These are phyloP conservation scores for Trichoderma guizhouense DNA, from an alignment of 2,329 filamentous ascomycete genomes.

Conservation along the genomic window DNA sequence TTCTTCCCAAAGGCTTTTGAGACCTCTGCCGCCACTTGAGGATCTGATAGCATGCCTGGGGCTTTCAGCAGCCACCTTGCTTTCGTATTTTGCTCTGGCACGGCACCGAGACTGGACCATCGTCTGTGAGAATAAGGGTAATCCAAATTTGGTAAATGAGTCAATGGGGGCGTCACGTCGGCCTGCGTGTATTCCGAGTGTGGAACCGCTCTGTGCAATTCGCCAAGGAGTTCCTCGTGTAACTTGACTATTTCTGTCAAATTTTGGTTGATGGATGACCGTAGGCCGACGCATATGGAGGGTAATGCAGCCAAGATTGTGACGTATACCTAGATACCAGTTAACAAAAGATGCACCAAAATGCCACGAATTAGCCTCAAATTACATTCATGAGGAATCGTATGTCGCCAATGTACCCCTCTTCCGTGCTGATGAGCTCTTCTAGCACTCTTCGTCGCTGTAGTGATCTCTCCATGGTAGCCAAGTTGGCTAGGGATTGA, in stretches of 20 bases:
- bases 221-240: slow-evolving; percentile 75
- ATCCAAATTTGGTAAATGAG: slow-evolving; percentile 17
- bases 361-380: not conserved
- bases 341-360: slow-evolving; percentile 21
- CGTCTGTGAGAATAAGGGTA: slow-evolving; percentile 36
- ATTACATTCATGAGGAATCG: slow-evolving; percentile 82
- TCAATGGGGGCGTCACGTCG: slow-evolving; percentile 17
- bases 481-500: slow-evolving; percentile 56
- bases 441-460: slow-evolving; percentile 78
- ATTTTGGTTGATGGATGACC: slow-evolving; percentile 74
- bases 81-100: slow-evolving; percentile 40
- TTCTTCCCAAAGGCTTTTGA: slow-evolving; percentile 59
- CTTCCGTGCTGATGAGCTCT: slow-evolving; percentile 82
- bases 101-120: slow-evolving; percentile 48
- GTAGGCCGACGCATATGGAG: slow-evolving; percentile 58
- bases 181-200: slow-evolving; percentile 60
- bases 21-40: slow-evolving; percentile 57
- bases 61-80: slow-evolving; percentile 43
- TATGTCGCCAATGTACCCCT: slow-evolving; percentile 82
- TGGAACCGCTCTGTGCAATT: slow-evolving; percentile 69
- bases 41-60: slow-evolving; percentile 55
- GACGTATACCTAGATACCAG: slow-evolving; percentile 59
- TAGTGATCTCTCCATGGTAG: slow-evolving; percentile 66
- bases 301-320: slow-evolving; percentile 71
- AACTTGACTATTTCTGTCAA: slow-evolving; percentile 75